Conservation (phyloP, 2,329 filamentous ascomycete species). For the Pseudofabraea citricarpa region DNA sequence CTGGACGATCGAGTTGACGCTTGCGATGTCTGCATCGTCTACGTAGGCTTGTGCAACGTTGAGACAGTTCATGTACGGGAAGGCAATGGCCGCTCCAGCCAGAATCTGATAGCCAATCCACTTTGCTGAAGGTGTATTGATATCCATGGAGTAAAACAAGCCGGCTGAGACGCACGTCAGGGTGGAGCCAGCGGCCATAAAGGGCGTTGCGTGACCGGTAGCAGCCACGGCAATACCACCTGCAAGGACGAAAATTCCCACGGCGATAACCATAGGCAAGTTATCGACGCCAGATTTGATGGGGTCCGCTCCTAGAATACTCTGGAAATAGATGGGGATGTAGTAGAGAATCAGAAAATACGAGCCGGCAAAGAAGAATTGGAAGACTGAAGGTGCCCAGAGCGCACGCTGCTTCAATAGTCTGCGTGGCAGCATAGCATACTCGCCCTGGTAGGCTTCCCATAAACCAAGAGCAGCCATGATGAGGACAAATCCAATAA, state of each 20-base stretch:
- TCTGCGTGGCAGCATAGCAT: constrained; percentile 40
- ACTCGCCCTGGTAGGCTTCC: constrained; percentile 36
- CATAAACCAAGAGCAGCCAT: constrained; percentile 26
- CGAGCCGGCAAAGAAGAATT: constrained; percentile 33
- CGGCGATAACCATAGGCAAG: constrained; percentile 33
- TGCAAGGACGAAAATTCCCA: constrained; percentile 31
- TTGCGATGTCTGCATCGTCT: constrained; percentile 1
- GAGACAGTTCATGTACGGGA: constrained; percentile 40
- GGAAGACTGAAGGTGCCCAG: constrained; percentile 32
- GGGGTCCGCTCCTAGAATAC: constrained; percentile 31
- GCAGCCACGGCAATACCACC: constrained; percentile 30
- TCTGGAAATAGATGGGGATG: constrained; percentile 45
- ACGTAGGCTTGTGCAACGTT: constrained; percentile 38
- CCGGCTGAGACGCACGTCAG: constrained; percentile 33
- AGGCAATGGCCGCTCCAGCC: constrained; percentile 37
- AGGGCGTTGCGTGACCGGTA: constrained; percentile 32
- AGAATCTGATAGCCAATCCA: constrained; percentile 48
- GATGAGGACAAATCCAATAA: constrained; percentile 28
- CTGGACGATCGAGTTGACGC: constrained; percentile 3
- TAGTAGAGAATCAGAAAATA: constrained; percentile 38
- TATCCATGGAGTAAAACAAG: constrained; percentile 30
- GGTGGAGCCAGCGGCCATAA: constrained; percentile 37
- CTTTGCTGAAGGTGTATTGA: constrained; percentile 36
- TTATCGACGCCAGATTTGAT: constrained; percentile 30
- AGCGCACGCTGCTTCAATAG: constrained; percentile 36